Base-by-base conservation (phyloP, 345 rosid species). In the Linum tenue region DNA sequence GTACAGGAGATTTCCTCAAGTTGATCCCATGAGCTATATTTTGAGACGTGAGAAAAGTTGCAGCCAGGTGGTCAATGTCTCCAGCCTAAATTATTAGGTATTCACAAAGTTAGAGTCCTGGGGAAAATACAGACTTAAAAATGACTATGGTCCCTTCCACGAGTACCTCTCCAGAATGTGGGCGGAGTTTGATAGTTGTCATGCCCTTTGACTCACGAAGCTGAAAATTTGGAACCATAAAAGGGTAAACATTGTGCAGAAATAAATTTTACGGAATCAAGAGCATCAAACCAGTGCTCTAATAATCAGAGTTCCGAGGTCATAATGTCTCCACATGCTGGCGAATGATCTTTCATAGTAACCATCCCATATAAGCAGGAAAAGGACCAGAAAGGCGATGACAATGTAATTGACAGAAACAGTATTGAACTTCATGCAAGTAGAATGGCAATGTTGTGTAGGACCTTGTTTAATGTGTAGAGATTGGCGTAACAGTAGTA, bases 131-230 rank as follows among this genome's bases (percentile, higher is more conserved):
- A 37, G 4, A 65, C 37, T 44, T 39, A 11, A 15, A 59, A 64
- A 39, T 7, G 12, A 51, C 22, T 66, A 62, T 7, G 56, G 48
- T 57, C 35, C 62, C 62, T 48, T 22, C 17, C 12, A 71, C 3
- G 51, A 66, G 43, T 76, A 94, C 99, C 97, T 94, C 97, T 61
- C 99, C 99, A 56, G 97, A 87, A 73, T 94, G 99, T 48, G 95
- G 99, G 3, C 99, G 81, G 66, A 95, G 83, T 64, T 87, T 87
- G 84, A 95, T 95, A 40, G 97, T 95, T 36, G 96, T 82, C 99
- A 95, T 84, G 70, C 99, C 99, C 82, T 95, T 95, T 14, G 85
- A 89, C 80, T 95, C 99, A 5, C 99, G 96, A 77, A 95, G 97
- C 99, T 91, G 87, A 67, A 70, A 76, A 68, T 22, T 63, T 16